These are phyloP conservation scores for Phlegmacium glaucopus DNA, from an alignment of 768 basidiomycete genomes.

Conservation along the genomic window DNA sequence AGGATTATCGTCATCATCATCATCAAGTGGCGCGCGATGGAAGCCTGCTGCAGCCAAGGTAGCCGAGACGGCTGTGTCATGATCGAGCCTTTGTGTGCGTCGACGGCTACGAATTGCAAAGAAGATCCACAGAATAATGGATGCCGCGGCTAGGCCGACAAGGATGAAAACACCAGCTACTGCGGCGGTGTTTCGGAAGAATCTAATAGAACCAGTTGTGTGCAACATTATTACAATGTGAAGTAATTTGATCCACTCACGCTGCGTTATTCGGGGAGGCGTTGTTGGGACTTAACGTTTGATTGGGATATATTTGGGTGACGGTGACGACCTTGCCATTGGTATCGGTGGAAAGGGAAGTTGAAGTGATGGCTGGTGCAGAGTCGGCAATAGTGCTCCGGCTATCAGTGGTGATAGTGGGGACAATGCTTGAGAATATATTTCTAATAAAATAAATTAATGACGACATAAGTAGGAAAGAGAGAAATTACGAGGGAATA, in stretches of 20 bases:
- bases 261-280: constrained; percentile 37
- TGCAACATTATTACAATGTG: background rate
- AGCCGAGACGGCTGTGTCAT: constrained; percentile 69
- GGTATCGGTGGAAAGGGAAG: constrained; percentile 49
- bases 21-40: constrained; percentile 63
- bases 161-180: constrained; percentile 91
- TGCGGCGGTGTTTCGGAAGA: constrained; percentile 86
- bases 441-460: constrained; percentile 35
- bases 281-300: constrained; percentile 58
- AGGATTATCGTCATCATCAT: constrained; percentile 47
- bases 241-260: constrained; percentile 37
- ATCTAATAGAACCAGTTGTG: constrained; percentile 41
- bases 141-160: constrained; percentile 76
- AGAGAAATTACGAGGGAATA: background rate
- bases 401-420: constrained; percentile 58
- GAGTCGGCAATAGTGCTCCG: constrained; percentile 44
- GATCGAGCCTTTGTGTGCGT: constrained; percentile 56
- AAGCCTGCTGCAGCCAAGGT: constrained; percentile 70
- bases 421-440: constrained; percentile 51
- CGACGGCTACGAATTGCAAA: constrained; percentile 69
- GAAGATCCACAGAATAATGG: constrained; percentile 64
- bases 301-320: constrained; percentile 66
- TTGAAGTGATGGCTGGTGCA: constrained; percentile 58
- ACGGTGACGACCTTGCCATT: constrained; percentile 54
- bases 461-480: constrained; percentile 9